phyloP scores from a whole-genome alignment of 148 eudicot genomes.

The Chenopodium suecicum region DNA sequence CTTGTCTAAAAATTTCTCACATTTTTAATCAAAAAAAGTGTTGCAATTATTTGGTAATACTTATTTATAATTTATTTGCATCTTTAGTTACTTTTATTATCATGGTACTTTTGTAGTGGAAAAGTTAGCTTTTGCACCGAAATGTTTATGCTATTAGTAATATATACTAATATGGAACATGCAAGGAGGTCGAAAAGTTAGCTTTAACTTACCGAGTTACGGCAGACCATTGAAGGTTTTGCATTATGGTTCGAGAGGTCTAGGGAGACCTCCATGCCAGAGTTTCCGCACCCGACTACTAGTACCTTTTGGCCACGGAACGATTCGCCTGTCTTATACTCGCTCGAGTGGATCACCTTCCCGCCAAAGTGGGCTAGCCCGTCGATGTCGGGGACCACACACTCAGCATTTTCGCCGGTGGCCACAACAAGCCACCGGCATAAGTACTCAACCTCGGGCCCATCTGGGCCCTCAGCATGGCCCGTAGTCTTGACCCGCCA shows the following conservation, averaged over 20 bases:
- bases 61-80: too few relatives aligned
- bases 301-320: conserved; percentile 59
- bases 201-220: conserved; percentile 63
- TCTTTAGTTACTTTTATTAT: too few relatives aligned
- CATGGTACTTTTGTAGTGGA: too few relatives aligned
- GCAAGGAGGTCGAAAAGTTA: too few relatives aligned
- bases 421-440: conserved; percentile 89
- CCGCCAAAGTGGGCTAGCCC: conserved; percentile 61
- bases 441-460: conserved; percentile 65
- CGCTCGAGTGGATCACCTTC: conserved; percentile 69
- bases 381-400: conserved; percentile 66
- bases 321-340: conserved; percentile 69
- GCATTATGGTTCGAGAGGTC: conserved; percentile 81
- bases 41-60: too few relatives aligned
- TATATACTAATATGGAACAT: too few relatives aligned
- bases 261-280: conserved; percentile 91
- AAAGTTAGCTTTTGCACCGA: too few relatives aligned
- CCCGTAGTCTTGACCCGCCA: conserved; percentile 67
- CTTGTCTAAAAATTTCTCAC: too few relatives aligned
- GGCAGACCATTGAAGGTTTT: conserved; percentile 63
- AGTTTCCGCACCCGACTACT: conserved; percentile 93
- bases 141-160: too few relatives aligned
- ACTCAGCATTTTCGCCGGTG: conserved; percentile 88
- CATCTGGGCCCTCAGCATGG: not conserved
- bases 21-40: too few relatives aligned